Evolutionary conservation across 106 monocot species (phyloP).

Genomic region (Hemerocallis citrina): DNA sequence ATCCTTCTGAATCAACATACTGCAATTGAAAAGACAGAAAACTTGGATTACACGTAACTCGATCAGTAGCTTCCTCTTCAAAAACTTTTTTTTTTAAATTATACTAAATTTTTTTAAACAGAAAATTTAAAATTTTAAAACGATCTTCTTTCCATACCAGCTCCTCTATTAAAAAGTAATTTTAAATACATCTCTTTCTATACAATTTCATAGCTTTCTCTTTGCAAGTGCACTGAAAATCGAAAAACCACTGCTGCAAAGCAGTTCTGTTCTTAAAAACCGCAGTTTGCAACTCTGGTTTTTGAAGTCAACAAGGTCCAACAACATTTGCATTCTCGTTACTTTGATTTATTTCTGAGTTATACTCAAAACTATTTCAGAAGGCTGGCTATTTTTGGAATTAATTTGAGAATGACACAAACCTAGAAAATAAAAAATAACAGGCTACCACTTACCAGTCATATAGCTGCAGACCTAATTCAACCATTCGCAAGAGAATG

Average conservation of each 20-base stretch:
- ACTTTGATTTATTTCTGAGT: too few relatives aligned
- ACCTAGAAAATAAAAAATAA: background rate
- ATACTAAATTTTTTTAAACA: background rate
- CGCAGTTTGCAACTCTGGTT: background rate
- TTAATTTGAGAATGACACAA: background rate
- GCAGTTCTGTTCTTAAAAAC: too few relatives aligned
- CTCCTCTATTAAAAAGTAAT: background rate
- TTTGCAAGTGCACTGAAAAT: too few relatives aligned
- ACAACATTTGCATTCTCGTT: too few relatives aligned
- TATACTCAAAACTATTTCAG: background rate
- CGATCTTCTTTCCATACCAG: background rate
- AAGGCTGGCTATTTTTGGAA: background rate
- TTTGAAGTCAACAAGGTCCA: background rate
- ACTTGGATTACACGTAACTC: background rate
- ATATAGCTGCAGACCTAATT: background rate
- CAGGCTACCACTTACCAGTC: background rate
- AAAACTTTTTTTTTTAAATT: too few relatives aligned
- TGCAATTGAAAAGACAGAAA: background rate
- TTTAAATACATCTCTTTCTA: background rate
- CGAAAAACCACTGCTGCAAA: too few relatives aligned
- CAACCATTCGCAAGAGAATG: background rate
- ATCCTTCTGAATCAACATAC: background rate
- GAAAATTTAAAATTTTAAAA: background rate
- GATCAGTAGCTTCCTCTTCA: background rate
- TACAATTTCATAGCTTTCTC: background rate